Percentiles rank a stretch among this genome's conserved stretches.
These are phyloP conservation scores for Orbilia ellipsospora DNA, from an alignment of 2,329 filamentous ascomycete genomes.

Conservation along the genomic window DNA sequence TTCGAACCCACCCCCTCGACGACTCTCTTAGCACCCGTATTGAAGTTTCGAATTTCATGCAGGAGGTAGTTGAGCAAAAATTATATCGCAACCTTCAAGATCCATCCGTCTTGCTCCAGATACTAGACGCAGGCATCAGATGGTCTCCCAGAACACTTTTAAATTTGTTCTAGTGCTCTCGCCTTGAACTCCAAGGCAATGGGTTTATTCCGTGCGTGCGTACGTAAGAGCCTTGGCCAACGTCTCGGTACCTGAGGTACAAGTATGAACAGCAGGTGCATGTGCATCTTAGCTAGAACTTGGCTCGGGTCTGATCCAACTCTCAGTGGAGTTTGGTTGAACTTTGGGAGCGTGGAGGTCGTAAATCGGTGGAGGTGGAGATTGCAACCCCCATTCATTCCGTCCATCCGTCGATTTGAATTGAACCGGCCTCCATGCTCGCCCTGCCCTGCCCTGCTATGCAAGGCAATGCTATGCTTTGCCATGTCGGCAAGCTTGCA, in stretches of 20 bases:
- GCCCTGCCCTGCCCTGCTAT: no score
- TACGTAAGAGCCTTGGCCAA: conserved; percentile 24
- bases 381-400: background rate
- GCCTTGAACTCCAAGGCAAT: conserved; percentile 12
- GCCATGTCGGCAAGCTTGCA: no score
- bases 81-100: conserved; percentile 3
- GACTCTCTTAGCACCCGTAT: no score
- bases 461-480: no score
- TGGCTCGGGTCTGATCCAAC: conserved; percentile 10
- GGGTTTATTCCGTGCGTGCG: conserved; percentile 11
- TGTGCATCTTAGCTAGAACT: conserved; percentile 21
- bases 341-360: no score
- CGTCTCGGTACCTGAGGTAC: background rate
- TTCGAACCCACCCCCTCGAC: no score
- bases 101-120: background rate
- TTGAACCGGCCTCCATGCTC: background rate
- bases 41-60: no score
- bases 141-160: background rate
- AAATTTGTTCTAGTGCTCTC: background rate
- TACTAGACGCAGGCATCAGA: background rate
- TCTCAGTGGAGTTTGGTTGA: no score
- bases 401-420: background rate
- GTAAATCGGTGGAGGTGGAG: background rate
- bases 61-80: background rate
- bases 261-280: conserved; percentile 11